Conservation (phyloP, 164 flowering plant genomes). For the Berberis thunbergii region DNA sequence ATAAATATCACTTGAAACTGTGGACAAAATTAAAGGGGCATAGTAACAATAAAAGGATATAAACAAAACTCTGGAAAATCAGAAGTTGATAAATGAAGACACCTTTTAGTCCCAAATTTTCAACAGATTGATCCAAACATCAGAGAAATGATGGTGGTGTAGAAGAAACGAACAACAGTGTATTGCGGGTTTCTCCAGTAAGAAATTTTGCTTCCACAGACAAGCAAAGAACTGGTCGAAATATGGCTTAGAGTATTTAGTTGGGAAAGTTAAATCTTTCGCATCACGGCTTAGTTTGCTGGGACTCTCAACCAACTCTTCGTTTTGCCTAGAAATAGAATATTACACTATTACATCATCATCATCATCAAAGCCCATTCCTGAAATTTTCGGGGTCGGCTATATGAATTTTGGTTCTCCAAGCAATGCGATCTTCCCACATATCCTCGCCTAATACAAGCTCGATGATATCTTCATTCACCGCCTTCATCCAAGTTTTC, state of each 20-base stretch:
- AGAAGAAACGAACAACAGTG: conserved; percentile 91
- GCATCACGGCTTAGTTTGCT: conserved; percentile 51
- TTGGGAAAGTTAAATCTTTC: conserved; percentile 67
- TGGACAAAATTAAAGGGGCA: too few relatives aligned
- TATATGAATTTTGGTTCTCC: too few relatives aligned
- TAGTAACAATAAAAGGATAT: too few relatives aligned
- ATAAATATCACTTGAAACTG: too few relatives aligned
- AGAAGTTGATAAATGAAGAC: conserved; percentile 2
- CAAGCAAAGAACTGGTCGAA: conserved; percentile 72
- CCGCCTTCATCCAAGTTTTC: too few relatives aligned
- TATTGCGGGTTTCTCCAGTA: conserved; percentile 98
- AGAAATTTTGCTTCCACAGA: conserved; percentile 92
- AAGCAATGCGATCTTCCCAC: too few relatives aligned
- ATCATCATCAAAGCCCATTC: too few relatives aligned
- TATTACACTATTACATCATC: not conserved
- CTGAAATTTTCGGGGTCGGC: too few relatives aligned
- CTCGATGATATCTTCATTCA: too few relatives aligned
- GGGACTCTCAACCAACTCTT: conserved; percentile 62
- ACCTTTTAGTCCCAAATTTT: conserved; percentile 92
- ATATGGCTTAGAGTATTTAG: conserved; percentile 63
- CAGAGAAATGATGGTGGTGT: conserved; percentile 79
- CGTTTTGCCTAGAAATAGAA: conserved; percentile 50
- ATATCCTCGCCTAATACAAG: too few relatives aligned
- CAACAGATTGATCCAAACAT: conserved; percentile 98
- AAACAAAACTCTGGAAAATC: not conserved